Percentiles rank a stretch among this genome's conserved stretches.
phyloP scores from a whole-genome alignment of 2,329 filamentous ascomycete genomes.

The Monosporascus sp. region DNA sequence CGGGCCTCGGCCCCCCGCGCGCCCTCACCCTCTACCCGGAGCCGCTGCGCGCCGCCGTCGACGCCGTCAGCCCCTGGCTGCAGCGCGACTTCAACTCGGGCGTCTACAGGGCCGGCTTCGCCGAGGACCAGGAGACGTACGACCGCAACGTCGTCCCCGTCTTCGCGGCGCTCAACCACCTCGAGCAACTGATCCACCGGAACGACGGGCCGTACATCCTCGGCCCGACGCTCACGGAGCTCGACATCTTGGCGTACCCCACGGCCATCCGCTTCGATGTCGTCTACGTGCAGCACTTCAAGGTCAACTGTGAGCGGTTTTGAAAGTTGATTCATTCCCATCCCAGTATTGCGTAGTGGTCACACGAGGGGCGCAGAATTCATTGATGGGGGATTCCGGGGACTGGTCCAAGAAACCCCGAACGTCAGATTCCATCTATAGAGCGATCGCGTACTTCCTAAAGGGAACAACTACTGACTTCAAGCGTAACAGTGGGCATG shows the following conservation, averaged over 20 bases:
- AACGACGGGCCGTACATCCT: conserved; percentile 48
- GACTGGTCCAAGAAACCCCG: too few relatives aligned
- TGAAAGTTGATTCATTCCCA: too few relatives aligned
- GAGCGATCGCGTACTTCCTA: too few relatives aligned
- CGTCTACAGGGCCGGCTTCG: conserved; percentile 60
- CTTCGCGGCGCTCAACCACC: conserved; percentile 55
- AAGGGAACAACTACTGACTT: too few relatives aligned
- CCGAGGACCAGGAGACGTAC: conserved; percentile 49
- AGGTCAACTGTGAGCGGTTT: conserved; percentile 43
- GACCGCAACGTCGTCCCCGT: conserved; percentile 48
- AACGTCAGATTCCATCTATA: too few relatives aligned
- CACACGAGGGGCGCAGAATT: too few relatives aligned
- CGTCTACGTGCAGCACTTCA: conserved; percentile 63
- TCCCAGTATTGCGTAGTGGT: too few relatives aligned
- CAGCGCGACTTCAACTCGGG: conserved; percentile 52
- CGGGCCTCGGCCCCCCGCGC: conserved; percentile 27
- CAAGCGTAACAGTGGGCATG: conserved; percentile 37
- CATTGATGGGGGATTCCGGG: too few relatives aligned
- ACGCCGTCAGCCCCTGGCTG: conserved; percentile 48
- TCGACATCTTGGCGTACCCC: conserved; percentile 53
- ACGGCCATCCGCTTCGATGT: conserved; percentile 57
- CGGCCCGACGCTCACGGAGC: conserved; percentile 50
- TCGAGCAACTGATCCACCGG: conserved; percentile 41
- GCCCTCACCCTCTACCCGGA: conserved; percentile 49
- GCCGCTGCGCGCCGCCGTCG: conserved; percentile 43